Conservation (phyloP, 2,329 filamentous ascomycete genomes). For the Colletotrichum somersetense region DNA sequence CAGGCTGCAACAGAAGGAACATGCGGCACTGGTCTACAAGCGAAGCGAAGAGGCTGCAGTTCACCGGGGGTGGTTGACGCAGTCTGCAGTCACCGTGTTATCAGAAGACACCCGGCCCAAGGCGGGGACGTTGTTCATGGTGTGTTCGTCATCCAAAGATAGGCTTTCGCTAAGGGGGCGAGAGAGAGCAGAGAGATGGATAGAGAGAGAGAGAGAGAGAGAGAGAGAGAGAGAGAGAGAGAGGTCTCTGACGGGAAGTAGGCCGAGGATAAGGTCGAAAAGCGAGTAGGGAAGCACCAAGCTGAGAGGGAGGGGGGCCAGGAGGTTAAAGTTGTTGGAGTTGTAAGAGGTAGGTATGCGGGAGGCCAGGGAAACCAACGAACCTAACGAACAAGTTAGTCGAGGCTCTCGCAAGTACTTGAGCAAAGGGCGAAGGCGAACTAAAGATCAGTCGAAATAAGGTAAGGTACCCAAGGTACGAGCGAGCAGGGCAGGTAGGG, state of each 20-base stretch:
- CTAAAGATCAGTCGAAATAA: constrained; percentile 3
- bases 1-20: neutral
- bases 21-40: constrained; percentile 3
- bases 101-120: constrained; percentile 52
- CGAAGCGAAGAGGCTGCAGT: constrained; percentile 22
- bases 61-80: constrained; percentile 33
- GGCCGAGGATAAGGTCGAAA: neutral
- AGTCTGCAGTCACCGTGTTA: constrained; percentile 48
- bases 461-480: constrained; percentile 10
- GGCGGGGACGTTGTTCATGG: constrained; percentile 53
- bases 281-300: neutral
- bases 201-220: neutral
- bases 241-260: neutral
- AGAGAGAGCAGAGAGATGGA: neutral
- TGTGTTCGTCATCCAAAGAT: constrained; percentile 42
- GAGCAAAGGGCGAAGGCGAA: neutral
- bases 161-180: constrained; percentile 13
- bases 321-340: constrained; percentile 1
- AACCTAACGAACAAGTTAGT: neutral
- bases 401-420: constrained; percentile 4
- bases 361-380: constrained; percentile 12
- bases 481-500: neutral
- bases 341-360: constrained; percentile 10
- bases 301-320: constrained; percentile 9
- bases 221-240: neutral